These are phyloP conservation scores for Hypoxylon cercidicola DNA, from an alignment of 495 filamentous ascomycete genomes.

Conservation along the genomic window DNA sequence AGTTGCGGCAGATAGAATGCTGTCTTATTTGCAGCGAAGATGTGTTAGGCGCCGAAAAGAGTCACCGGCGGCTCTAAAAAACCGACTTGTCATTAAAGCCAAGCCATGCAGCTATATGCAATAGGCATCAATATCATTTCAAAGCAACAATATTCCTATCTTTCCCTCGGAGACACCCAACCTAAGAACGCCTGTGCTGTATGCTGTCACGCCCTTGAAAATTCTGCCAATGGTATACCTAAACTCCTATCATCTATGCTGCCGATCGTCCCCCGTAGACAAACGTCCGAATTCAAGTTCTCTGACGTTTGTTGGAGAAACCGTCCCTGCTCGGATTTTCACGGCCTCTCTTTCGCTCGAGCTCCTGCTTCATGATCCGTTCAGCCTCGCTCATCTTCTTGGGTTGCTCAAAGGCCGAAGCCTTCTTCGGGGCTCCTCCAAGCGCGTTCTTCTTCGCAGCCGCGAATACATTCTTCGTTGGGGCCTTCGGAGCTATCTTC, in stretches of 20 bases:
- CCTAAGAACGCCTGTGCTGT: constrained; percentile 15
- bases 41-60: neutral
- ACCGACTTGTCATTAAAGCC: too few species aligned
- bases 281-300: constrained; percentile 36
- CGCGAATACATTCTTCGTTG: constrained; percentile 89
- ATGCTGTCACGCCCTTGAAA: neutral
- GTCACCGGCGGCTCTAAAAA: neutral
- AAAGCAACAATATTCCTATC: neutral
- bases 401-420: constrained; percentile 60
- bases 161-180: neutral
- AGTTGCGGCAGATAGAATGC: neutral
- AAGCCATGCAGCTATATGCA: neutral
- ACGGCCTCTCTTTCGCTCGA: constrained; percentile 73
- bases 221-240: constrained; percentile 31
- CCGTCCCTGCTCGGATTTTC: constrained; percentile 51
- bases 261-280: neutral
- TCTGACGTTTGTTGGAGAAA: constrained; percentile 53
- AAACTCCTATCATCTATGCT: constrained; percentile 35
- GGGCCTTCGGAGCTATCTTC: constrained; percentile 65
- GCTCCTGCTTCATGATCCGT: constrained; percentile 88
- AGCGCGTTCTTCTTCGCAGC: constrained; percentile 72
- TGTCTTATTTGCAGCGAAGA: neutral
- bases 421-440: constrained; percentile 67
- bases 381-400: constrained; percentile 92
- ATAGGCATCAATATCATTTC: neutral